Evolutionary conservation across 2,329 filamentous ascomycete species (phyloP).

Genomic region (Aureobasidium musti): DNA sequence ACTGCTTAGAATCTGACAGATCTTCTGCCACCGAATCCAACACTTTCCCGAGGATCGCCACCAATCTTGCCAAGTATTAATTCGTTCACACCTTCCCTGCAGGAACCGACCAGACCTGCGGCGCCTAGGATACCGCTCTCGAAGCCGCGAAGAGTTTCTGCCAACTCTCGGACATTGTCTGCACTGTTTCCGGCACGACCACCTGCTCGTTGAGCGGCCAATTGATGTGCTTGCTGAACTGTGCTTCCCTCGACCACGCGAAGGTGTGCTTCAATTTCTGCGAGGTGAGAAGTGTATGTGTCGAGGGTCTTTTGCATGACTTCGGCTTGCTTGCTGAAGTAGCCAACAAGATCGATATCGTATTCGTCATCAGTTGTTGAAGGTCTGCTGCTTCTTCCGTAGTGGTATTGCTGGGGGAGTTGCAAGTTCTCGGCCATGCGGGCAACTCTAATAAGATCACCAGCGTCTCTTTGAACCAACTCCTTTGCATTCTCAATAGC

Average conservation of each 20-base stretch:
- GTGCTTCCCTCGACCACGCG: slow-evolving; percentile 52
- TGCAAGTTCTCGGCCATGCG: slow-evolving; percentile 73
- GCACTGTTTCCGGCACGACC: slow-evolving; percentile 39
- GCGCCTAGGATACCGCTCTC: slow-evolving; percentile 53
- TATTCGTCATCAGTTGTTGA: slow-evolving; percentile 39
- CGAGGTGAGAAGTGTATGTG: slow-evolving; percentile 47
- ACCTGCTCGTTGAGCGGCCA: slow-evolving; percentile 38
- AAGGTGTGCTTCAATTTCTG: slow-evolving; percentile 53
- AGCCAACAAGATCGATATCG: slow-evolving; percentile 51
- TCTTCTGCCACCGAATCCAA: slow-evolving; percentile 21
- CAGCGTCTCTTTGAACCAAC: slow-evolving; percentile 64
- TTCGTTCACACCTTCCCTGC: slow-evolving; percentile 52
- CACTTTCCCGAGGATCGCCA: not conserved
- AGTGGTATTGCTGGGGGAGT: slow-evolving; percentile 65
- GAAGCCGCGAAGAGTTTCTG: slow-evolving; percentile 51
- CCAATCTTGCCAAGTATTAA: slow-evolving; percentile 39
- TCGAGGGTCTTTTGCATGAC: slow-evolving; percentile 46
- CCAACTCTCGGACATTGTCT: slow-evolving; percentile 48
- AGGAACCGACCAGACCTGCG: slow-evolving; percentile 51
- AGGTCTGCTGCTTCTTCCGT: slow-evolving; percentile 39
- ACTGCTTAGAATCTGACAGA: slow-evolving; percentile 21
- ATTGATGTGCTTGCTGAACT: slow-evolving; percentile 47
- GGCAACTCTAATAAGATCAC: slow-evolving; percentile 71
- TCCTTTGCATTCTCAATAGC: slow-evolving; percentile 60
- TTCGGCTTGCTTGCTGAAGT: slow-evolving; percentile 48